A percentile compares a stretch with the other conserved stretches of the same genome.
Conservation (phyloP, 2,329 filamentous ascomycete genomes). For the Passalora sequoiae region DNA sequence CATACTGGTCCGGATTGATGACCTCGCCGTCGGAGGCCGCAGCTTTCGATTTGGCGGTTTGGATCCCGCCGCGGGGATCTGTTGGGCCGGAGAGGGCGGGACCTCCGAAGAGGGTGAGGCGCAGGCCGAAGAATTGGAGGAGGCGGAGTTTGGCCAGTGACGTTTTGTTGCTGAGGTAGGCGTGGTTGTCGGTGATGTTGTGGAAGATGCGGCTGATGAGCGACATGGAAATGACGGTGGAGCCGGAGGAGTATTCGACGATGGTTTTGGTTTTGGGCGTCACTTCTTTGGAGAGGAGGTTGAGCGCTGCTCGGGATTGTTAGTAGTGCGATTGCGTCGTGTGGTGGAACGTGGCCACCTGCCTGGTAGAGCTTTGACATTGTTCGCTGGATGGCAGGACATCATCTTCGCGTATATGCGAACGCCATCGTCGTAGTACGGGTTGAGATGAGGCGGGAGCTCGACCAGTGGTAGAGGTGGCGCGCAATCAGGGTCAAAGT, state of each 20-base stretch:
- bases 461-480: constrained; percentile 60
- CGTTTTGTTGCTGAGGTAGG: constrained; percentile 57
- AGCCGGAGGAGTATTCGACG: constrained; percentile 59
- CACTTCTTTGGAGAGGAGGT: constrained; percentile 15
- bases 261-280: constrained; percentile 43
- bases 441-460: constrained; percentile 53
- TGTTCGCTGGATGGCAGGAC: constrained; percentile 59
- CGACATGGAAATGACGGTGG: constrained; percentile 57
- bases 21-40: constrained; percentile 40
- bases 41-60: constrained; percentile 43
- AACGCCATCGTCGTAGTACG: constrained; percentile 53
- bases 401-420: constrained; percentile 64
- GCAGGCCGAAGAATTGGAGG: constrained; percentile 56
- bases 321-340: neutral
- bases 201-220: constrained; percentile 51
- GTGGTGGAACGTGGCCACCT: constrained; percentile 10
- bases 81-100: constrained; percentile 54
- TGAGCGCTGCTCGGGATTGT: constrained; percentile 11
- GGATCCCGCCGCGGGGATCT: constrained; percentile 52
- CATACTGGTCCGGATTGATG: constrained; percentile 71
- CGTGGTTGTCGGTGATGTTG: constrained; percentile 48
- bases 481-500: constrained; percentile 55
- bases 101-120: constrained; percentile 53
- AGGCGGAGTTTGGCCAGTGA: constrained; percentile 49
- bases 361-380: constrained; percentile 61